Evolutionary conservation across 768 basidiomycete genomes (phyloP).

Genomic region (Auriculariales sp.): DNA sequence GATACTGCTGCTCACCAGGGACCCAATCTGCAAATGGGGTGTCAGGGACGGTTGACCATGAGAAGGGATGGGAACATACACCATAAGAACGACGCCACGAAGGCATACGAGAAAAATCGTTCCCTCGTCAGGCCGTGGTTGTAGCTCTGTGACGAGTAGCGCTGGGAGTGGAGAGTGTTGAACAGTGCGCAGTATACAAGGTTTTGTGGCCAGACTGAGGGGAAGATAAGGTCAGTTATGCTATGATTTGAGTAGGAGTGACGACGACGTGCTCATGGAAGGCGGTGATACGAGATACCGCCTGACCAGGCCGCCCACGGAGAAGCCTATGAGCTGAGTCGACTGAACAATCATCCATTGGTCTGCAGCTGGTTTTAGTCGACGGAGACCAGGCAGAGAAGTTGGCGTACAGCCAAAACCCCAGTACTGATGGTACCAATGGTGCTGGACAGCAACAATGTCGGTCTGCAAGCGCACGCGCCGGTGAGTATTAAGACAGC

Average conservation of each 20-base stretch:
- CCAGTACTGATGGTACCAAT: conserved; percentile 46
- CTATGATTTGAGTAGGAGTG: neutral
- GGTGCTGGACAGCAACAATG: conserved; percentile 56
- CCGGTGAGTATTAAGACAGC: neutral
- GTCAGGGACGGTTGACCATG: neutral
- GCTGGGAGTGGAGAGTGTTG: conserved; percentile 65
- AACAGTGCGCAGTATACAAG: conserved; percentile 67
- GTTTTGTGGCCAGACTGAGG: conserved; percentile 58
- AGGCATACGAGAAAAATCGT: conserved; percentile 42
- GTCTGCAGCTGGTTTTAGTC: conserved; percentile 5
- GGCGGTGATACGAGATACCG: conserved; percentile 64
- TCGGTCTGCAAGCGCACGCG: conserved; percentile 27
- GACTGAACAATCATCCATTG: conserved; percentile 71
- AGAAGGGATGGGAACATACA: conserved; percentile 18
- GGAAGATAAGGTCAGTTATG: neutral
- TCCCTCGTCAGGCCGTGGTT: conserved; percentile 40
- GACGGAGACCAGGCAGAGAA: neutral
- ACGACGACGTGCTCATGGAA: conserved; percentile 21
- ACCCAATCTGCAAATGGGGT: neutral
- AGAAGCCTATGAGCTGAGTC: conserved; percentile 69
- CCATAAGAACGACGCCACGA: conserved; percentile 26
- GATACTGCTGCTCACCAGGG: too few relatives aligned
- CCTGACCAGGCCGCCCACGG: conserved; percentile 58
- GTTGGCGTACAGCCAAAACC: conserved; percentile 24
- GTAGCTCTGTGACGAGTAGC: conserved; percentile 24